Evolutionary conservation across 495 filamentous ascomycete genomes (phyloP).

Genomic region (Tuber indicum): DNA sequence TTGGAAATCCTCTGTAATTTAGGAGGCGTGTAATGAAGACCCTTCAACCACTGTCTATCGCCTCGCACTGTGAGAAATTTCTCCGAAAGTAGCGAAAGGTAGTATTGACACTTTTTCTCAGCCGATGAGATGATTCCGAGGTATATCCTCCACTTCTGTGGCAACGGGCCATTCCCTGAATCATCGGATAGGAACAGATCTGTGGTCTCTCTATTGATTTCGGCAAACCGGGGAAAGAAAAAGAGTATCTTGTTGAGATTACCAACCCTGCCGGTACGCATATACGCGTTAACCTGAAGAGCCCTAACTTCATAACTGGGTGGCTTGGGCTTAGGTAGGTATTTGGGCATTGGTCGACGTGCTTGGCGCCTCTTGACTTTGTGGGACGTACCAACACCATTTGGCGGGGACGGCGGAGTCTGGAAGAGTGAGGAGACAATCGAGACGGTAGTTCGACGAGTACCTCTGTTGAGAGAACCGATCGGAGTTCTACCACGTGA

Average conservation of each 20-base stretch:
- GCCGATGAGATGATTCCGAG: constrained; percentile 29
- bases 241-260: constrained; percentile 36
- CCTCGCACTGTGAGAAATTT: constrained; percentile 33
- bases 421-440: constrained; percentile 35
- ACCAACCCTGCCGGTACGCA: constrained; percentile 33
- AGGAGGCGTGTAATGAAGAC: constrained; percentile 22
- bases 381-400: constrained; percentile 28
- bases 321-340: constrained; percentile 25
- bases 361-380: constrained; percentile 35
- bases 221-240: constrained; percentile 30
- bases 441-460: constrained; percentile 29
- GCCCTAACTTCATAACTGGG: constrained; percentile 23
- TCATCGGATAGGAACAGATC: constrained; percentile 34
- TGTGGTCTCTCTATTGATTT: constrained; percentile 32
- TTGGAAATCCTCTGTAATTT: constrained; percentile 34
- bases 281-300: constrained; percentile 30
- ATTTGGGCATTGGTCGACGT: constrained; percentile 30
- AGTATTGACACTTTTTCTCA: constrained; percentile 35
- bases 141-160: constrained; percentile 32
- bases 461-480: constrained; percentile 29
- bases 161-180: constrained; percentile 29
- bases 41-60: constrained; percentile 35
- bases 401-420: constrained; percentile 35
- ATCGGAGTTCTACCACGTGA: constrained; percentile 36
- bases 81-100: constrained; percentile 31